phyloP scores from a whole-genome alignment of 306 rosid species.

The Rosa lucieae region DNA sequence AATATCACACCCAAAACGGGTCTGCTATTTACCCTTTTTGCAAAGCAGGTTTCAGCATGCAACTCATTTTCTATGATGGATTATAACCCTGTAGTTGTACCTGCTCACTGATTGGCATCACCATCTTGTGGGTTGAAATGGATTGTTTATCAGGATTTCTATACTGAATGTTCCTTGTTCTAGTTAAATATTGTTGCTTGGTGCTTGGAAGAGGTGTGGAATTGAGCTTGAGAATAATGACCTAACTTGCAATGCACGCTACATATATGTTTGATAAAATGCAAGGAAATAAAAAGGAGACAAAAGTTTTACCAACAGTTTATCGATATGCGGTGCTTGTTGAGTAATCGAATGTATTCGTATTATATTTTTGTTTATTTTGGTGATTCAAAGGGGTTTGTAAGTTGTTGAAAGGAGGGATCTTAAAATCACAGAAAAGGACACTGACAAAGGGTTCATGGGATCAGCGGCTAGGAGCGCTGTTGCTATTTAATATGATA shows the following conservation, averaged over 20 bases:
- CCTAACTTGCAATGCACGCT: constrained; percentile 14
- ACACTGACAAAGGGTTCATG: constrained; percentile 35
- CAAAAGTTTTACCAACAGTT: constrained; percentile 4
- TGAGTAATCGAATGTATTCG: background rate
- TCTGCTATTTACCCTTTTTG: no score
- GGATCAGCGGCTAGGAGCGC: constrained; percentile 33
- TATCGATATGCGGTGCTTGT: background rate
- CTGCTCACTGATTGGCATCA: background rate
- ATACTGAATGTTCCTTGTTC: background rate
- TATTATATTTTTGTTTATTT: background rate
- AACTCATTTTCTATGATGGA: no score
- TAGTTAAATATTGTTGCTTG: constrained; percentile 9
- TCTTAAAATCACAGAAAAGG: constrained; percentile 36
- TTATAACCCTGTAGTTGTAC: background rate
- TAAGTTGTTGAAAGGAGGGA: constrained; percentile 16
- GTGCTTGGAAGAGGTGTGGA: background rate
- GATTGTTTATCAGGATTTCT: background rate
- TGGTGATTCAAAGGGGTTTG: background rate
- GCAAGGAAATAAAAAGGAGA: background rate
- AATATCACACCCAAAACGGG: no score
- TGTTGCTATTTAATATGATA: constrained; percentile 20
- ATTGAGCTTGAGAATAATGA: background rate
- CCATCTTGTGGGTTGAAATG: background rate
- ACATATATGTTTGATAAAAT: constrained; percentile 34
- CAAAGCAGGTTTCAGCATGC: no score